Base-by-base conservation (phyloP, 306 rosid species). In the Herpetospermum pedunculosum region DNA sequence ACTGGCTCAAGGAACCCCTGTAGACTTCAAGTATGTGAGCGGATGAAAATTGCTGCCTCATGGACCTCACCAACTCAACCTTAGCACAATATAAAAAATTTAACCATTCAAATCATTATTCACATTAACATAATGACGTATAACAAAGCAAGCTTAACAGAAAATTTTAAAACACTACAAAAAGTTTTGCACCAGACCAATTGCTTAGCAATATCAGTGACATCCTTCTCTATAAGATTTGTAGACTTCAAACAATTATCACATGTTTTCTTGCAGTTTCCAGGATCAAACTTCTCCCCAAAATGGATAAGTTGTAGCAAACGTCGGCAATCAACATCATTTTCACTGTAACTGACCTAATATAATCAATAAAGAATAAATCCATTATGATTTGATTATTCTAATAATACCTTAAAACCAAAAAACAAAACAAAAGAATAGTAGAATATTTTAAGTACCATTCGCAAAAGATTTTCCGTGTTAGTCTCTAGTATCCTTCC, bases 321-420 rank as follows among this genome's bases (percentile, higher is more conserved):
- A 58, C 99, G 92, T 46, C 99, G 83, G 65, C 99, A 94, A 76
- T 94, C 97, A 76, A 88, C 99, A 74, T 84, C 87, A 73, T 91
- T 94, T 85, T 94, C 99, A 75, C 97, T 88, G 78, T 94, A 94
- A 80, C 97, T 88, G 76, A 94, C 90, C 99, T 94, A 91, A 71
- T 70, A 78, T 77, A 76, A 77, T 84, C n/a, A 71, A 54, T 59
- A 44, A 41, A 29, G 49, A 38, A 67, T 2, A 67, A 37, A 70
- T 74, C 67, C 21, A 75, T 75, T 9, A 13, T 52, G 73, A n/a
- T 73, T 5, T 34, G 29, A 30, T 12, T n/a, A 50, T 15, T 41
- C 7, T 28, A 30, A 59, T 9, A 72, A 59, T 73, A 62, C 32
- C 43, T 62, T 57, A 75, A 19, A 65, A 52, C 3, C 40, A 34